These are phyloP conservation scores for Arxiozyma heterogenica DNA, from an alignment of 1,139 yeast species.

Conservation along the genomic window DNA sequence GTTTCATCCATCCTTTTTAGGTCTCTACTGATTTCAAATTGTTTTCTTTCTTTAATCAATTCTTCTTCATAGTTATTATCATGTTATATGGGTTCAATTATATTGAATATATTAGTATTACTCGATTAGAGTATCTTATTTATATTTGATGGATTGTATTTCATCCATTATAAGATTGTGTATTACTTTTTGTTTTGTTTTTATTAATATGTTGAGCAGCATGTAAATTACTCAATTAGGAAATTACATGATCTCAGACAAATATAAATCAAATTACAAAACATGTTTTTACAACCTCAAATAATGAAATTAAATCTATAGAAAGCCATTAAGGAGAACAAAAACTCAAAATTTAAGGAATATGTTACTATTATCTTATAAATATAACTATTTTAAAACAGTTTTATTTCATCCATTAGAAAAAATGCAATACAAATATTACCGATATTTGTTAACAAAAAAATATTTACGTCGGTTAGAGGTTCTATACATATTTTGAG, in stretches of 20 bases:
- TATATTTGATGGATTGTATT: conserved; percentile 1
- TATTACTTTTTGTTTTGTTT: not conserved
- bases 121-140: not conserved
- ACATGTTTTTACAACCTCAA: not conserved
- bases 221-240: not conserved
- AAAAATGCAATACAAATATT: not conserved
- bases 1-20: not conserved
- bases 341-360: not conserved
- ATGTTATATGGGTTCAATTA: not conserved
- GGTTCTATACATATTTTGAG: not conserved
- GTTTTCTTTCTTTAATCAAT: too few species aligned
- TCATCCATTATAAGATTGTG: not conserved
- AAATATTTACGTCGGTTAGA: not conserved
- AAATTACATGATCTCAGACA: not conserved
- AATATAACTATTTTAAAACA: not conserved
- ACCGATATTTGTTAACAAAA: not conserved
- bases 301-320: not conserved
- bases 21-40: not conserved
- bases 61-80: too few species aligned
- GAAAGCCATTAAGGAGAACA: not conserved
- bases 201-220: not conserved
- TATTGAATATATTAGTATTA: too few species aligned
- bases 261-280: not conserved
- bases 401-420: not conserved
- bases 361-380: not conserved